Percentiles rank a stretch among this genome's conserved stretches.
Evolutionary conservation across 495 filamentous ascomycete species (phyloP).

Genomic region (Cetradonia linearis): DNA sequence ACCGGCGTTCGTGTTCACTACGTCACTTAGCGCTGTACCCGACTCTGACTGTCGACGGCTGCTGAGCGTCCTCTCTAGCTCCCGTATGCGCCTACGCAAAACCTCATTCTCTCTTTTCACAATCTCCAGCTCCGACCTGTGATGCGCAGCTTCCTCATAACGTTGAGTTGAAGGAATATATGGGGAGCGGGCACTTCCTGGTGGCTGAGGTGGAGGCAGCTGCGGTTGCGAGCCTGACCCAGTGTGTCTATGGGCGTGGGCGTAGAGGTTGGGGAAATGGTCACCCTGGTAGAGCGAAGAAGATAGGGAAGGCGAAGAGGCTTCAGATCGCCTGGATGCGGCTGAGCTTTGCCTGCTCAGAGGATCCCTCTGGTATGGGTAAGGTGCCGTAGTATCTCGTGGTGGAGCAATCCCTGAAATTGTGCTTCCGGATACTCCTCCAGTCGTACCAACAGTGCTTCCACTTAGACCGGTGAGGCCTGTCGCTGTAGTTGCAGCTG

Average conservation of each 20-base stretch:
- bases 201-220: conserved; percentile 22
- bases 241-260: conserved; percentile 24
- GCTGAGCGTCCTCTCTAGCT: conserved; percentile 49
- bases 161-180: conserved; percentile 26
- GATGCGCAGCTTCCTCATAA: conserved; percentile 61
- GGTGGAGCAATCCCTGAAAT: conserved; percentile 41
- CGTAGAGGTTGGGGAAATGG: conserved; percentile 25
- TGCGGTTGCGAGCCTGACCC: conserved; percentile 29
- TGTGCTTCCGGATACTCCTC: conserved; percentile 31
- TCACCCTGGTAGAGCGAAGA: conserved; percentile 29
- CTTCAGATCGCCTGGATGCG: conserved; percentile 36
- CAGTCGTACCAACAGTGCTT: conserved; percentile 26
- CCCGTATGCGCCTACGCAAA: conserved; percentile 60
- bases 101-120: conserved; percentile 73
- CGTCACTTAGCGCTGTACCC: conserved; percentile 32
- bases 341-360: conserved; percentile 30
- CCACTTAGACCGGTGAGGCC: conserved; percentile 20
- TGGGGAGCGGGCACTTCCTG: conserved; percentile 23
- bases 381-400: conserved; percentile 30
- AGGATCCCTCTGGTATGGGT: conserved; percentile 20
- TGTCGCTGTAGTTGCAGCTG: conserved; percentile 34
- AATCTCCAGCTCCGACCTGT: conserved; percentile 59
- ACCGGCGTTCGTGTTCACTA: conserved; percentile 33
- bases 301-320: conserved; percentile 31
- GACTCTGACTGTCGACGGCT: conserved; percentile 38